Evolutionary conservation across 306 rosid species (phyloP).

Genomic region (Prunus mira): DNA sequence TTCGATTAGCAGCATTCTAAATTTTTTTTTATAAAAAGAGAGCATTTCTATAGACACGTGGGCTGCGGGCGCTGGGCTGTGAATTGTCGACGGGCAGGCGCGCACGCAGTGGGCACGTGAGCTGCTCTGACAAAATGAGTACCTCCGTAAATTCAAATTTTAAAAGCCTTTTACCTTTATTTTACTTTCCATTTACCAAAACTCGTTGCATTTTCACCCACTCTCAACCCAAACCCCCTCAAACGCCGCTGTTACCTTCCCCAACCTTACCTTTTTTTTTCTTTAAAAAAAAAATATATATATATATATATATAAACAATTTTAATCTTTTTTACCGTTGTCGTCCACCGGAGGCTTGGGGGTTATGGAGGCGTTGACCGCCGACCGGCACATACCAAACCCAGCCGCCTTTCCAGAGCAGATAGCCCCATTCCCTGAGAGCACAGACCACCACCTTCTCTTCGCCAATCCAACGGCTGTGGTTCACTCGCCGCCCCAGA

Average conservation of each 20-base stretch:
- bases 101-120: conserved; percentile 1
- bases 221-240: conserved; percentile 28
- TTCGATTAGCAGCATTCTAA: too few relatives aligned
- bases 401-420: conserved; percentile 46
- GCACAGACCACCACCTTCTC: conserved; percentile 52
- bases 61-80: too few relatives aligned
- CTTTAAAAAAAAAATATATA: background rate
- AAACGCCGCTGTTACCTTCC: conserved; percentile 23
- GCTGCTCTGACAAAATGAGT: background rate
- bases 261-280: background rate
- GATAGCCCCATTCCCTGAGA: conserved; percentile 65
- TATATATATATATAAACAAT: background rate
- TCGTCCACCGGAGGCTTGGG: background rate
- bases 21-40: too few relatives aligned
- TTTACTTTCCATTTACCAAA: conserved; percentile 30
- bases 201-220: conserved; percentile 36
- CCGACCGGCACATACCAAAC: conserved; percentile 26
- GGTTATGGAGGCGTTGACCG: conserved; percentile 40
- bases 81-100: background rate
- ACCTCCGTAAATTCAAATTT: conserved; percentile 2
- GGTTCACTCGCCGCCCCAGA: conserved; percentile 53
- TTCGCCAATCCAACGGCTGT: conserved; percentile 31
- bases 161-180: conserved; percentile 24
- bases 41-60: too few relatives aligned
- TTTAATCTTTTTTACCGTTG: conserved; percentile 17